These are phyloP conservation scores for Alternaria conjuncta DNA, from an alignment of 2,329 filamentous ascomycete genomes.

Conservation along the genomic window DNA sequence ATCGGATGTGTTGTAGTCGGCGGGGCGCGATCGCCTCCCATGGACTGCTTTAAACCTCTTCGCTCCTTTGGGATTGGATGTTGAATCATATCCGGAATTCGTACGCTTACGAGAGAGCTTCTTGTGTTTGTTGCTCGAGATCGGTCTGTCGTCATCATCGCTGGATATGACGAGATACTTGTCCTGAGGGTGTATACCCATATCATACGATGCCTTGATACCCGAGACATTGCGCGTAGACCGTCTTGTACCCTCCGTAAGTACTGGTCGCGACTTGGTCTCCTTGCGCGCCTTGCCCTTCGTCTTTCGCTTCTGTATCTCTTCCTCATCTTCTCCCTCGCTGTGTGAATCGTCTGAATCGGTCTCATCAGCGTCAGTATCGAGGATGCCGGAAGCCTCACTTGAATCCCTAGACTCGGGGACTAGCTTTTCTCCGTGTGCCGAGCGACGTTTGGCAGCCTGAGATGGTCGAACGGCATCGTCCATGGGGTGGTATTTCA, in stretches of 20 bases:
- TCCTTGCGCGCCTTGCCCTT: slow-evolving; percentile 19
- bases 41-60: not conserved
- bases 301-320: not conserved
- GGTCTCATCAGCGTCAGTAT: slow-evolving; percentile 1
- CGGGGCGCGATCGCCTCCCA: not conserved
- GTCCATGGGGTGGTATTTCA: slow-evolving; percentile 46
- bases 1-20: not conserved
- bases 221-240: slow-evolving; percentile 31
- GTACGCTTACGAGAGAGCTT: not conserved
- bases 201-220: slow-evolving; percentile 31
- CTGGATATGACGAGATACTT: slow-evolving; percentile 17
- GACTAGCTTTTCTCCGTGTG: slow-evolving; percentile 23
- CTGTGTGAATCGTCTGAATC: slow-evolving; percentile 8
- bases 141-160: slow-evolving; percentile 1
- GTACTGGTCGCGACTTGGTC: not conserved
- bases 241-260: slow-evolving; percentile 22
- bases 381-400: not conserved
- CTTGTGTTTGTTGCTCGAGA: not conserved
- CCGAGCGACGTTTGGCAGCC: slow-evolving; percentile 33
- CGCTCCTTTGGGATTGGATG: not conserved
- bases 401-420: not conserved
- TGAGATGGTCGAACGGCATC: slow-evolving; percentile 34
- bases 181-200: slow-evolving; percentile 40
- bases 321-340: slow-evolving; percentile 6
- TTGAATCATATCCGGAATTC: not conserved